Conservation (phyloP, 371 early-diverging fungal species). For the Rhizopus arrhizus region DNA sequence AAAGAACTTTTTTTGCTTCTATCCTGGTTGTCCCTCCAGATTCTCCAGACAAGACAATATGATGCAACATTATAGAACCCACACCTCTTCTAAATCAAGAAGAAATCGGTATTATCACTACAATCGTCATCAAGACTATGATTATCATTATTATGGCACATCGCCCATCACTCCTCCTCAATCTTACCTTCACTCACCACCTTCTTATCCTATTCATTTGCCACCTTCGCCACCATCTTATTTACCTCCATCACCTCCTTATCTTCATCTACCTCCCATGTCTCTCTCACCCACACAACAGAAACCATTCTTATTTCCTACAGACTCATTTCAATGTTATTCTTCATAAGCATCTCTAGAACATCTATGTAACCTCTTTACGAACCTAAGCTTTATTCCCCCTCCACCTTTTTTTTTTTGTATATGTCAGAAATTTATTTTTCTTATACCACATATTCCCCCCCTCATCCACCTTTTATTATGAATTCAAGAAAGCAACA, state of each 20-base stretch:
- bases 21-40: constrained; percentile 73
- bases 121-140: constrained; percentile 9
- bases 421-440: not conserved
- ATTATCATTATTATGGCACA: not conserved
- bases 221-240: not conserved
- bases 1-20: constrained; percentile 82
- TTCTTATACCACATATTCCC: not conserved
- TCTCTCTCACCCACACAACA: not conserved
- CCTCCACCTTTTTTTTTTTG: not conserved
- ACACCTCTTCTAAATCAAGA: constrained; percentile 65
- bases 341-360: not conserved
- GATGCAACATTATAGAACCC: constrained; percentile 88
- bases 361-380: no score
- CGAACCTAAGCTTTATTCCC: not conserved
- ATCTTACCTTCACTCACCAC: not conserved
- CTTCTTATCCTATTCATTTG: not conserved
- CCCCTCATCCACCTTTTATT: not conserved
- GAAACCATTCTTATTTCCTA: not conserved
- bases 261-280: not conserved
- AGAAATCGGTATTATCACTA: constrained; percentile 28
- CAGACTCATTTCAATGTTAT: not conserved
- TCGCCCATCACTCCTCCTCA: not conserved
- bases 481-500: no score
- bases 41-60: constrained; percentile 90
- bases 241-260: not conserved